A percentile compares a stretch with the other conserved stretches of the same genome.
phyloP scores from a whole-genome alignment of 2,329 filamentous ascomycete genomes.

The Beauveria sp. region DNA sequence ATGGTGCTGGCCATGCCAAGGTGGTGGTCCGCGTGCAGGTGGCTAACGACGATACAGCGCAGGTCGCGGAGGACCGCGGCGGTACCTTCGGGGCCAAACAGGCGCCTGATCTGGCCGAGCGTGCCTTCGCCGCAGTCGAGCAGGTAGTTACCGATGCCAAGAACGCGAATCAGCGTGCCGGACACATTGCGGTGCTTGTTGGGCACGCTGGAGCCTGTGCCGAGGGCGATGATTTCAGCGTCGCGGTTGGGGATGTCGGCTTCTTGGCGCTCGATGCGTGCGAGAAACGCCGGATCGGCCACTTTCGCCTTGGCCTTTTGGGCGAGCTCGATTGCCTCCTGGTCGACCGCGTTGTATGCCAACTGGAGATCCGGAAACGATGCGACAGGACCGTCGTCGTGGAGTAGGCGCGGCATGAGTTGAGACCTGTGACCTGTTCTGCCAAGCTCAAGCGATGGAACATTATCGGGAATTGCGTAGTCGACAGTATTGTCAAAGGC shows the following conservation, averaged over 20 bases:
- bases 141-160: constrained; percentile 78
- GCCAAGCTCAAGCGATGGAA: constrained; percentile 28
- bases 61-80: constrained; percentile 68
- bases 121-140: constrained; percentile 92
- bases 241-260: constrained; percentile 65
- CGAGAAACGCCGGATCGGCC: constrained; percentile 36
- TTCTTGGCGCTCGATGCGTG: constrained; percentile 43
- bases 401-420: constrained; percentile 38
- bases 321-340: constrained; percentile 45
- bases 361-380: constrained; percentile 39
- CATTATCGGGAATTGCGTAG: constrained; percentile 17
- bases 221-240: constrained; percentile 76
- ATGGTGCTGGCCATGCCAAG: constrained; percentile 78
- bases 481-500: constrained; percentile 48
- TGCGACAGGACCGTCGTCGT: constrained; percentile 39
- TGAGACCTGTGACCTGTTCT: constrained; percentile 37
- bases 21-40: constrained; percentile 94
- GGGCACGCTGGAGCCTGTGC: constrained; percentile 83
- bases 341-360: constrained; percentile 32
- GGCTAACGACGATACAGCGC: constrained; percentile 83
- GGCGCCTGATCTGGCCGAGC: constrained; percentile 73
- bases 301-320: constrained; percentile 35
- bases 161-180: constrained; percentile 74
- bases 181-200: constrained; percentile 96
- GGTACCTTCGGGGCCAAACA: constrained; percentile 59